Conservation (phyloP, 495 filamentous ascomycete genomes). For the Aspergillus cristatus region DNA sequence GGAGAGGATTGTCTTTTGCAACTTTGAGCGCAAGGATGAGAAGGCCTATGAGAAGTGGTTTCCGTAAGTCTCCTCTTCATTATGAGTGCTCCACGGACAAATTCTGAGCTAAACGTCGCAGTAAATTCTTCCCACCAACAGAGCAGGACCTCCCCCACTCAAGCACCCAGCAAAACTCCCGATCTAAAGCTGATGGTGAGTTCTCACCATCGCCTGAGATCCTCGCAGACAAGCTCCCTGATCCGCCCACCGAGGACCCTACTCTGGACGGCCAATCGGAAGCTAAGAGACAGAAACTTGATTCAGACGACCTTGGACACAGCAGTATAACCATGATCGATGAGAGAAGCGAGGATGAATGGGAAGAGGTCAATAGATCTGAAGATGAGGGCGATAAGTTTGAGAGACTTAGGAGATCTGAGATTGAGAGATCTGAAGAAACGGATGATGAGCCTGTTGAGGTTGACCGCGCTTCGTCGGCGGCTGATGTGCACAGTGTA, state of each 20-base stretch:
- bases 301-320: constrained; percentile 1
- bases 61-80: constrained; percentile 57
- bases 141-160: constrained; percentile 11
- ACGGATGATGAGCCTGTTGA: constrained; percentile 22
- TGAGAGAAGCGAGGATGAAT: constrained; percentile 25
- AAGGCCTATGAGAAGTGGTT: constrained; percentile 56
- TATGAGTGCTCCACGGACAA: background rate
- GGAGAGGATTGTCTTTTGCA: constrained; percentile 71
- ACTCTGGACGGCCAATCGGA: constrained; percentile 15
- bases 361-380: constrained; percentile 28
- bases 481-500: constrained; percentile 21
- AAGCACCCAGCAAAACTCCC: constrained; percentile 2
- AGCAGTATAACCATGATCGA: constrained; percentile 5
- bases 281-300: constrained; percentile 23
- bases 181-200: constrained; percentile 8
- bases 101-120: constrained; percentile 1
- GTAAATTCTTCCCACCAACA: constrained; percentile 26
- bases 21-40: constrained; percentile 69
- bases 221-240: constrained; percentile 20
- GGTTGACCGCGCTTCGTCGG: constrained; percentile 17
- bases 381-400: too few species aligned
- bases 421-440: constrained; percentile 13
- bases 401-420: too few species aligned
- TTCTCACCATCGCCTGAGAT: constrained; percentile 13
- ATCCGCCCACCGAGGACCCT: constrained; percentile 20